Percentiles rank a stretch among this genome's conserved stretches.
These are phyloP conservation scores for Verticillium isaacii DNA, from an alignment of 2,329 filamentous ascomycete species.

Conservation along the genomic window DNA sequence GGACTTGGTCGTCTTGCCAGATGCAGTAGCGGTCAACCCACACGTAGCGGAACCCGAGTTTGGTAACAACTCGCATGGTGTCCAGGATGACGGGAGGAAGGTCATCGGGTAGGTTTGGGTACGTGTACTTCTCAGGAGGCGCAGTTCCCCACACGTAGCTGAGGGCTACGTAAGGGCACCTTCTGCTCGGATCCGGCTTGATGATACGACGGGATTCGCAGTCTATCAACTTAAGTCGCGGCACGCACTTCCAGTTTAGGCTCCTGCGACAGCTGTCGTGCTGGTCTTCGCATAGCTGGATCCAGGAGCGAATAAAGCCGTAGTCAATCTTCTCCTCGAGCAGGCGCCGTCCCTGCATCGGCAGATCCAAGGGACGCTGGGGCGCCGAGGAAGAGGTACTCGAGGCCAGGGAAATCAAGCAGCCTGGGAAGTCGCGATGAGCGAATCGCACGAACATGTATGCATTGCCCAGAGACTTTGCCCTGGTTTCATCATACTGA, in stretches of 20 bases:
- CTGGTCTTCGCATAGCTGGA: background rate
- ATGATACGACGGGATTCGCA: slow-evolving; percentile 1
- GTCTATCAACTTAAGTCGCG: slow-evolving; percentile 3
- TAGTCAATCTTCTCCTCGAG: slow-evolving; percentile 1
- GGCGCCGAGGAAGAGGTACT: background rate
- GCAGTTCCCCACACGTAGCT: slow-evolving; percentile 28
- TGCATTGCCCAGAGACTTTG: background rate
- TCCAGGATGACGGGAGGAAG: slow-evolving; percentile 8
- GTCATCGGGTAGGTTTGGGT: background rate
- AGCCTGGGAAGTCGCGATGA: background rate
- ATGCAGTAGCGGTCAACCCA: slow-evolving; percentile 36
- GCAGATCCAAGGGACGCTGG: background rate
- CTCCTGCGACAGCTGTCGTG: background rate
- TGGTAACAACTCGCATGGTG: slow-evolving; percentile 23
- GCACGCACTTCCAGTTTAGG: background rate
- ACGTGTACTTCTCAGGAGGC: slow-evolving; percentile 1
- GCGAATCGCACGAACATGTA: background rate
- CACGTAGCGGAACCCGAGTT: slow-evolving; percentile 28
- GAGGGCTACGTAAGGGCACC: slow-evolving; percentile 20
- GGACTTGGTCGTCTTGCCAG: slow-evolving; percentile 17
- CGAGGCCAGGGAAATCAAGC: background rate
- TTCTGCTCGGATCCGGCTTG: background rate
- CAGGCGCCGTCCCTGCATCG: background rate
- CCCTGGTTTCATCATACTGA: background rate
- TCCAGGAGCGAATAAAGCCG: background rate